These are phyloP conservation scores for Calocybe cyanea DNA, from an alignment of 768 basidiomycete species.

Conservation along the genomic window DNA sequence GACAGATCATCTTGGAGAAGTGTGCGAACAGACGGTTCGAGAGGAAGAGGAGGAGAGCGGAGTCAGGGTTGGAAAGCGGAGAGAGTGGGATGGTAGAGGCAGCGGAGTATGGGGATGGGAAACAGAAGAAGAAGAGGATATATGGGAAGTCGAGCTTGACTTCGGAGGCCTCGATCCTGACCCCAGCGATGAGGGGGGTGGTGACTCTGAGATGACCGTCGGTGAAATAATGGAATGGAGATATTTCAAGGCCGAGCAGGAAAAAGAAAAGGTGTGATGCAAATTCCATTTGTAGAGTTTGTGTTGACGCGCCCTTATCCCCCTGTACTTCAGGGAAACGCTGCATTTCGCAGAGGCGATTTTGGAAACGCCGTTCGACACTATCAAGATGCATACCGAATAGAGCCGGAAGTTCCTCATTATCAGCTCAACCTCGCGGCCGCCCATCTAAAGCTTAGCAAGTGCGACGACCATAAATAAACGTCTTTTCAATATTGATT, in stretches of 20 bases:
- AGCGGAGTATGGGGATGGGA: slow-evolving; percentile 73
- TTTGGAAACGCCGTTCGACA: slow-evolving; percentile 50
- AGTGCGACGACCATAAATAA: slow-evolving; percentile 49
- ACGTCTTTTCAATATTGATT: slow-evolving; percentile 4
- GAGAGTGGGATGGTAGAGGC: slow-evolving; percentile 77
- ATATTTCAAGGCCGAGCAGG: slow-evolving; percentile 64
- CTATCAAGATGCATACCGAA: slow-evolving; percentile 57
- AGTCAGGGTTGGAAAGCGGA: slow-evolving; percentile 60
- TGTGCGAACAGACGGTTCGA: slow-evolving; percentile 68
- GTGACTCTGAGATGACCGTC: slow-evolving; percentile 72
- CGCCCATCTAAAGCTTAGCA: slow-evolving; percentile 64
- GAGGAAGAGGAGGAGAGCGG: slow-evolving; percentile 68
- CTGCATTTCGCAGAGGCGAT: slow-evolving; percentile 61
- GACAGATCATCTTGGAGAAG: slow-evolving; percentile 73
- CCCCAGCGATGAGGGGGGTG: slow-evolving; percentile 35
- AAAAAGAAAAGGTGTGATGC: slow-evolving; percentile 59
- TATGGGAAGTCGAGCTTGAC: slow-evolving; percentile 71
- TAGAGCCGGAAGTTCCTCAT: slow-evolving; percentile 71
- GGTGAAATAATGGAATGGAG: slow-evolving; percentile 74
- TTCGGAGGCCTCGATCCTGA: slow-evolving; percentile 55
- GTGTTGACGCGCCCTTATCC: neutral
- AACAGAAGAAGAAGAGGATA: slow-evolving; percentile 71
- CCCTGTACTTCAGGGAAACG: slow-evolving; percentile 49
- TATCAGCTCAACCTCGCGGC: slow-evolving; percentile 78
- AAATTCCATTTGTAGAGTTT: slow-evolving; percentile 7